phyloP scores from a whole-genome alignment of 2,329 filamentous ascomycete species.

The Talaromyces funiculosus region DNA sequence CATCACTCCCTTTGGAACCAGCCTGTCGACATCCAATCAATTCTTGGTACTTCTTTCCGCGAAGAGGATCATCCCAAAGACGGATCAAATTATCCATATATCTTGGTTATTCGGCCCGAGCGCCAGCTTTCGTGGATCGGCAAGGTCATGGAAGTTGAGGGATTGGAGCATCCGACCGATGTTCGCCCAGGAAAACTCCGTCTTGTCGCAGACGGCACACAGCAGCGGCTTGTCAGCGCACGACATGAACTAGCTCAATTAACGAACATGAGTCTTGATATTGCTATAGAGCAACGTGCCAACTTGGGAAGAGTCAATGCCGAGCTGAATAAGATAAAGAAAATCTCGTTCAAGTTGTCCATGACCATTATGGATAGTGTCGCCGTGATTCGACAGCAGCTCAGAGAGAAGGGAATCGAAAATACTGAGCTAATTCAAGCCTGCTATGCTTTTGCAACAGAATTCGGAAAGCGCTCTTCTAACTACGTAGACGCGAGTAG shows the following conservation, averaged over 20 bases:
- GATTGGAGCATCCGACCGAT: constrained; percentile 75
- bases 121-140: constrained; percentile 75
- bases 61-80: constrained; percentile 66
- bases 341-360: constrained; percentile 90
- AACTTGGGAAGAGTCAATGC: constrained; percentile 89
- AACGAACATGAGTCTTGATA: constrained; percentile 79
- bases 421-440: constrained; percentile 96
- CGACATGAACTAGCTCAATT: constrained; percentile 68
- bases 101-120: constrained; percentile 80
- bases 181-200: constrained; percentile 81
- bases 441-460: constrained; percentile 97
- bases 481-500: constrained; percentile 94
- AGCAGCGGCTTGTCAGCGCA: constrained; percentile 71
- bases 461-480: constrained; percentile 91
- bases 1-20: constrained; percentile 71
- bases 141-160: constrained; percentile 61
- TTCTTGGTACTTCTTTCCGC: constrained; percentile 74
- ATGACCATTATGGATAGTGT: constrained; percentile 99
- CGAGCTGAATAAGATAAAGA: constrained; percentile 87
- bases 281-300: constrained; percentile 85
- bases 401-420: constrained; percentile 61
- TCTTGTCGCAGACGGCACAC: constrained; percentile 81
- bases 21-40: constrained; percentile 74
- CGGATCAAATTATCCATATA: constrained; percentile 66
- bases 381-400: constrained; percentile 83